Evolutionary conservation across 2,329 filamentous ascomycete genomes (phyloP), one percentile per base, ranked within the genome.

Genomic region (Mariannaea sp.): DNA sequence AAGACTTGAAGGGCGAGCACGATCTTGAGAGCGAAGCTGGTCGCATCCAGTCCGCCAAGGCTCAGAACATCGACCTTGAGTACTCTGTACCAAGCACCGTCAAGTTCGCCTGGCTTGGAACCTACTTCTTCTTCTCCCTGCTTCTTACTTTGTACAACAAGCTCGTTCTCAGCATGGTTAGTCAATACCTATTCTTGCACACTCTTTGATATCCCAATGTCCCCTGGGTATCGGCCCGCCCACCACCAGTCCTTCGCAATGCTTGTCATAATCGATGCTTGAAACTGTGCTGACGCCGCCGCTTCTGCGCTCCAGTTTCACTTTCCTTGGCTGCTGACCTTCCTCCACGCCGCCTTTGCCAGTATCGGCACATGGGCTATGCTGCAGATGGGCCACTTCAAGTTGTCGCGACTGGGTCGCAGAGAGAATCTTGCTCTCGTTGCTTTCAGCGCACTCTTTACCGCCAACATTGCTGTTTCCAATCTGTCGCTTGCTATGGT

Each of bases 391-490:
- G 80, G 80, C 45, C 73, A 79, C 47, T 80, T 85, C 64, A 76
- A 76, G 61, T 71, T 82, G 46, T 80, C 80, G 9, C 74, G 75
- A 51, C 71, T 86, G 32, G 76, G 75, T 3, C 73, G 74, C 24
- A 76, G 75, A 24, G 81, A 85, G 65, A 78, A 83, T 66, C 67
- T 82, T 35, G 75, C 77, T n/a, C 75, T 85, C 33, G 70, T 83
- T 26, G 75, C 79, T 40, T 86, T 86, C 67, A 85, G 83, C 29
- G 73, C 79, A 33, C 75, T 86, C 7, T 86, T 84, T 69, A 85
- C 83, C 13, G 75, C 82, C 66, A 86, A 86, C 69, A 85, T 86
- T 60, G 83, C 83, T 53, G 79, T 84, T 39, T 84, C 81, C n/a
- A 85, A 85, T 69, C 75, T 84, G 19, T 85, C 82, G n/a, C 74